Conservation (phyloP, 2,329 filamentous ascomycete species). For the Talaromyces islandicus region DNA sequence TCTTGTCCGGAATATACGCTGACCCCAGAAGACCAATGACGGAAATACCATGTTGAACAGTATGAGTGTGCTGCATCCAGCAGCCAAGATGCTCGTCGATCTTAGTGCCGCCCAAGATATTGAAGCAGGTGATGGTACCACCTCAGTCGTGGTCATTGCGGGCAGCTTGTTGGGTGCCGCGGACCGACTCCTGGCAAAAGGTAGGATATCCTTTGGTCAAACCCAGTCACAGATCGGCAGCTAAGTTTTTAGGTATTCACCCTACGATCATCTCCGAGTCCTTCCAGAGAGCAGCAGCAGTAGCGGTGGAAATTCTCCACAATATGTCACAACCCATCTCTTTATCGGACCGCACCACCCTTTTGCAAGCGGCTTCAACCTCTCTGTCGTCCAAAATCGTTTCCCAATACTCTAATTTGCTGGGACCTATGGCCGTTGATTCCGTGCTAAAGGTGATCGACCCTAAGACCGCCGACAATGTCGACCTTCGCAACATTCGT, state of each 20-base stretch:
- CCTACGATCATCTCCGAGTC: conserved; percentile 96
- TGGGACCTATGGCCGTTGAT: conserved; percentile 98
- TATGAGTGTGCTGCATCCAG: conserved; percentile 99
- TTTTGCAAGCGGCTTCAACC: conserved; percentile 94
- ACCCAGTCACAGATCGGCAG: neutral
- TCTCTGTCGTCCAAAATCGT: conserved; percentile 98
- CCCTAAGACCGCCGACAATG: conserved; percentile 89
- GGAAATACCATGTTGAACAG: conserved; percentile 98
- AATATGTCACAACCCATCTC: conserved; percentile 94
- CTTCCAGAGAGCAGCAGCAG: conserved; percentile 88
- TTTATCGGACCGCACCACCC: conserved; percentile 77
- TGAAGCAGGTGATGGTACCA: conserved; percentile 96
- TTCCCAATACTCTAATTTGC: conserved; percentile 87
- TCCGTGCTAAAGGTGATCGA: conserved; percentile 95
- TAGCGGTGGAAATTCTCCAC: conserved; percentile 83
- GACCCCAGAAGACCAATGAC: conserved; percentile 69
- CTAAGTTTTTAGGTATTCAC: conserved; percentile 59
- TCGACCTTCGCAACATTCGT: conserved; percentile 91
- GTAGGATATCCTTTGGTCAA: conserved; percentile 27
- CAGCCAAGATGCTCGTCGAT: conserved; percentile 98
- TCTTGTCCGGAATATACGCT: conserved; percentile 17
- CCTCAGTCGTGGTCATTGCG: conserved; percentile 95
- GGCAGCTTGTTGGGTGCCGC: conserved; percentile 91
- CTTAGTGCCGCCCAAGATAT: conserved; percentile 96
- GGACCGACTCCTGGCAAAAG: conserved; percentile 83